Evolutionary conservation across 2,329 filamentous ascomycete species (phyloP).

Genomic region (Sporothrix schenckii): DNA sequence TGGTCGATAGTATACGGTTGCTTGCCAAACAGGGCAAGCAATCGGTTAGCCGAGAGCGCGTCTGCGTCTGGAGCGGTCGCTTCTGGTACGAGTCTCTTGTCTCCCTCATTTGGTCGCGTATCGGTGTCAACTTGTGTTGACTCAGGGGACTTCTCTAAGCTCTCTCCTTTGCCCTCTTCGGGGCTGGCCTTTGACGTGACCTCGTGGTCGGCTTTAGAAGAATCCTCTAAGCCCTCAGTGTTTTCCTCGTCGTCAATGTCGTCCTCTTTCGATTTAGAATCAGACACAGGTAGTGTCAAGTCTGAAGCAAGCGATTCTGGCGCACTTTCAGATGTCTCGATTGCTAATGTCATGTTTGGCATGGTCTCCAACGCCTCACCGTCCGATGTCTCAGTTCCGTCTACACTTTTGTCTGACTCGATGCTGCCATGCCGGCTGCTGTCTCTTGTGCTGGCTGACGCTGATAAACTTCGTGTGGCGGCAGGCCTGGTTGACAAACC

Average conservation of each 20-base stretch:
- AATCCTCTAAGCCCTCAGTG: background rate
- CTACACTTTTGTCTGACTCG: background rate
- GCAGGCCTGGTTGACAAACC: constrained; percentile 37
- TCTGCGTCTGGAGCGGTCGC: background rate
- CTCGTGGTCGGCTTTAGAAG: background rate
- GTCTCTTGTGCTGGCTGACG: background rate
- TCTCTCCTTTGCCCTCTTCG: background rate
- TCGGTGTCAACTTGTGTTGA: background rate
- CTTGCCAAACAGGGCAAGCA: constrained; percentile 39
- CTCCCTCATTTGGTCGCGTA: background rate
- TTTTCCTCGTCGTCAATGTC: background rate
- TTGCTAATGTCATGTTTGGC: background rate
- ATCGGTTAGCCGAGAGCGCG: background rate
- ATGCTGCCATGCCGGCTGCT: background rate
- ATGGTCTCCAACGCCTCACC: background rate
- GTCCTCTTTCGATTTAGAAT: background rate
- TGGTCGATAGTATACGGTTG: constrained; percentile 27
- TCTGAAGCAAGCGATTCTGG: background rate
- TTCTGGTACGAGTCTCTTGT: no score
- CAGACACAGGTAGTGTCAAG: background rate
- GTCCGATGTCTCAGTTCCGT: background rate
- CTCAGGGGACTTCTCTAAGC: background rate
- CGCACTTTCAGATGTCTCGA: background rate
- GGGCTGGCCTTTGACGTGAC: background rate
- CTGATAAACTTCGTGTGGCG: background rate